Evolutionary conservation across 2,329 filamentous ascomycete species (phyloP).

Genomic region (Alternaria dauci): DNA sequence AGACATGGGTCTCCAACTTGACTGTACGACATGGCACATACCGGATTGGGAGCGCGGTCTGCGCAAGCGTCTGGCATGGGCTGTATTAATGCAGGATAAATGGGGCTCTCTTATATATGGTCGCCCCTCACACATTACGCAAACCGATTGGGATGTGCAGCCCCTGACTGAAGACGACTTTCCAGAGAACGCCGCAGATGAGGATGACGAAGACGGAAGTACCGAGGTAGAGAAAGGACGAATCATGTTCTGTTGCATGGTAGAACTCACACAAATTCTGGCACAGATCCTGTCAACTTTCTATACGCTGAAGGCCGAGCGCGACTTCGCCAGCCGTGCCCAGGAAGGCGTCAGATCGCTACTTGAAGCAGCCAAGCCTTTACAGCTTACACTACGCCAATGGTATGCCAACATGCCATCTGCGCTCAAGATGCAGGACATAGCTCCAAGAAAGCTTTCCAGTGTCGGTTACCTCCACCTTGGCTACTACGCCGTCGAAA

Average conservation of each 20-base stretch:
- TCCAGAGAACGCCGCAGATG: slow-evolving; percentile 42
- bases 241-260: slow-evolving; percentile 61
- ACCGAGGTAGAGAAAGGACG: slow-evolving; percentile 46
- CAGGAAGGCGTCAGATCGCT: slow-evolving; percentile 59
- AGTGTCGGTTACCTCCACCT: slow-evolving; percentile 54
- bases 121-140: slow-evolving; percentile 63
- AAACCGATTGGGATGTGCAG: slow-evolving; percentile 65
- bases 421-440: slow-evolving; percentile 59
- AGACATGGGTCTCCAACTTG: slow-evolving; percentile 57
- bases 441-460: slow-evolving; percentile 41
- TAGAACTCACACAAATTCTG: slow-evolving; percentile 61
- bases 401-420: slow-evolving; percentile 61
- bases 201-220: slow-evolving; percentile 46
- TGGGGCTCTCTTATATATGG: slow-evolving; percentile 68
- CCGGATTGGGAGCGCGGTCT: slow-evolving; percentile 70
- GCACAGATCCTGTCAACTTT: slow-evolving; percentile 62
- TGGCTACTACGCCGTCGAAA: slow-evolving; percentile 57
- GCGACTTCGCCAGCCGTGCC: slow-evolving; percentile 53
- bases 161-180: slow-evolving; percentile 58
- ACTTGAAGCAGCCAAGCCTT: slow-evolving; percentile 62
- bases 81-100: slow-evolving; percentile 71
- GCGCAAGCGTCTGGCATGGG: slow-evolving; percentile 69
- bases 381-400: slow-evolving; percentile 61
- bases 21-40: slow-evolving; percentile 69
- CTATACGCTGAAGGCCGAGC: slow-evolving; percentile 60